These are phyloP conservation scores for Phytophthora nicotianae DNA, from an alignment of 352 stramenopile species.

Conservation along the genomic window DNA sequence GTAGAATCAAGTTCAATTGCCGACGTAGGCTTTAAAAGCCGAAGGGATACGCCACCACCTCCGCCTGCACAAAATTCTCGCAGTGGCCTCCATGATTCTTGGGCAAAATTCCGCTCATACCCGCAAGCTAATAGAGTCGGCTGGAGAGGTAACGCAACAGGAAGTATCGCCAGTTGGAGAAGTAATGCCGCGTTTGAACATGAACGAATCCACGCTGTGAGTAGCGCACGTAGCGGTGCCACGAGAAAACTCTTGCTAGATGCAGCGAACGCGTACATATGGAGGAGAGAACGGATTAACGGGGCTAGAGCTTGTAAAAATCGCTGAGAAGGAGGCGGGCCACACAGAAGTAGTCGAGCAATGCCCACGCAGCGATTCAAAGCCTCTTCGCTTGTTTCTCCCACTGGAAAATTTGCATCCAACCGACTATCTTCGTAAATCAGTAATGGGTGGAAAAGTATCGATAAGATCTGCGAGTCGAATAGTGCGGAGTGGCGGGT, in stretches of 20 bases:
- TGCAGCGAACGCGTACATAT: slow-evolving; percentile 71
- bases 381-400: slow-evolving; percentile 44
- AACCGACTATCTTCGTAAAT: slow-evolving; percentile 54
- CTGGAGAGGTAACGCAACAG: slow-evolving; percentile 48
- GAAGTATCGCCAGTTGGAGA: slow-evolving; percentile 63
- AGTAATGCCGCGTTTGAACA: slow-evolving; percentile 47
- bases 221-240: slow-evolving; percentile 24
- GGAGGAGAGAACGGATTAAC: slow-evolving; percentile 66
- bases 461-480: slow-evolving; percentile 56
- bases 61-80: slow-evolving; percentile 70
- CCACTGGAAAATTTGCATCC: neutral
- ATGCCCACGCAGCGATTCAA: slow-evolving; percentile 59
- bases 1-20: slow-evolving; percentile 17
- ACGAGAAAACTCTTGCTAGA: slow-evolving; percentile 69
- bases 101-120: slow-evolving; percentile 35
- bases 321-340: slow-evolving; percentile 60
- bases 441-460: slow-evolving; percentile 67
- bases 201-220: slow-evolving; percentile 51
- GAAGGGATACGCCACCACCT: slow-evolving; percentile 61
- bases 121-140: slow-evolving; percentile 27
- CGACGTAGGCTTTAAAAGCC: slow-evolving; percentile 12
- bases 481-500: slow-evolving; percentile 48
- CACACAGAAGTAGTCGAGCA: slow-evolving; percentile 65
- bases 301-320: slow-evolving; percentile 54
- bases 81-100: slow-evolving; percentile 38